phyloP scores from a whole-genome alignment of 441 rosid species.

The Kokia cookei region DNA sequence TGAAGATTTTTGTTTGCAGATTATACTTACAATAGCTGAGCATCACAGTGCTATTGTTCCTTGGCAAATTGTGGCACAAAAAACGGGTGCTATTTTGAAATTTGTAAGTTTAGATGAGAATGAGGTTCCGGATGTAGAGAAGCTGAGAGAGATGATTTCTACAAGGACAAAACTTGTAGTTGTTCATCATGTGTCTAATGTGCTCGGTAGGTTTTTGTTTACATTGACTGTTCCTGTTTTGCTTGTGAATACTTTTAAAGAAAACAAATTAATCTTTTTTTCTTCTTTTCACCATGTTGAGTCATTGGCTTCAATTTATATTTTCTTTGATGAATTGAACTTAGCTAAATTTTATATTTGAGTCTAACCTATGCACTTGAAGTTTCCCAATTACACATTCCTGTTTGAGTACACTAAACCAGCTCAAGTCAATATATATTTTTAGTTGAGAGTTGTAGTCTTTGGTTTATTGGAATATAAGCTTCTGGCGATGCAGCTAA shows the following conservation, averaged over 20 bases:
- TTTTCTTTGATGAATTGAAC: neutral
- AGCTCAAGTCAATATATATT: neutral
- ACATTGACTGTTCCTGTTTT: neutral
- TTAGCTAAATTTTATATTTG: neutral
- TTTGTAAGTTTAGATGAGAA: constrained; percentile 53
- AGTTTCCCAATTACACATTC: neutral
- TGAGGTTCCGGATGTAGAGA: constrained; percentile 58
- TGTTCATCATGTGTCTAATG: constrained; percentile 81
- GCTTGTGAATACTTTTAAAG: neutral
- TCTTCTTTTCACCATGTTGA: neutral
- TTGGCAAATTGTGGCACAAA: constrained; percentile 82
- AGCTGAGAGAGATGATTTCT: constrained; percentile 53
- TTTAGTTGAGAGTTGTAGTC: neutral
- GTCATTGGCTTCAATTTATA: neutral
- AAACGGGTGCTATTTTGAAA: constrained; percentile 70
- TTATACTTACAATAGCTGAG: constrained; percentile 71
- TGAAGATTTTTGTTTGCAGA: constrained; percentile 31
- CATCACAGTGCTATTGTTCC: constrained; percentile 95
- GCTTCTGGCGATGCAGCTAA: neutral
- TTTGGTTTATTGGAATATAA: neutral
- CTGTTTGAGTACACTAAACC: neutral
- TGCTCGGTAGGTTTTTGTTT: constrained; percentile 50
- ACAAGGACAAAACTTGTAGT: constrained; percentile 69
- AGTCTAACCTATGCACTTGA: neutral
- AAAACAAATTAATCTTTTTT: neutral